Base-by-base conservation (phyloP, 495 filamentous ascomycete species). In the Sabuloglossum arenarium region DNA sequence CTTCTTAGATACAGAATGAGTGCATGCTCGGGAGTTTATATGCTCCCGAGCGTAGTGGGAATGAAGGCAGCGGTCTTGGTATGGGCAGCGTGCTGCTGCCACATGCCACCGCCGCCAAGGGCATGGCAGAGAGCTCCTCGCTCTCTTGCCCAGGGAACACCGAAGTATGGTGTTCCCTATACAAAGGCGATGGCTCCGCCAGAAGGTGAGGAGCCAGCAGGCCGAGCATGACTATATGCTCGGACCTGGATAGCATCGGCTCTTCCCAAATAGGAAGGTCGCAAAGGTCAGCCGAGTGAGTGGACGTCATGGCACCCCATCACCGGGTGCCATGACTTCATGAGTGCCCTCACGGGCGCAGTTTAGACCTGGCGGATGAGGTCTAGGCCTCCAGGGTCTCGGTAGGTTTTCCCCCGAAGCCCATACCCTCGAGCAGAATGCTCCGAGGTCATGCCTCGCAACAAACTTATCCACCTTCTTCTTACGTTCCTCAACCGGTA, bases 381-480 rank as follows among this genome's bases (percentile, higher is more conserved):
- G 14, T 16, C 12, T 12, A 8, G 34, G 34, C 34, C 34, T 8
- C n/a, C n/a, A n/a, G n/a, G n/a, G n/a, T n/a, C n/a, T n/a, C n/a
- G n/a, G n/a, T n/a, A n/a, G n/a, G n/a, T n/a, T n/a, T n/a, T n/a
- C n/a, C n/a, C n/a, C n/a, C n/a, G n/a, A n/a, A n/a, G n/a, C n/a
- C n/a, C n/a, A 39, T 8, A 39, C 34, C 14, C 34, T 12, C 16
- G 34, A 39, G 34, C 34, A 39, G 34, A 39, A 39, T 39, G 14
- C 34, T 16, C 12, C 16, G 34, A 39, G 34, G 34, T 39, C 34
- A 39, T 39, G 14, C 34, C 34, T 39, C 34, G 12, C 34, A 39
- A 39, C 34, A 39, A n/a, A n/a, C n/a, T n/a, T n/a, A n/a, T 19
- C 2, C 19, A 70, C 19, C 57, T 70, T 43, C 39, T 43, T 19